Base-by-base conservation (phyloP, 768 basidiomycete genomes). In the Trametes cinnabarina region DNA sequence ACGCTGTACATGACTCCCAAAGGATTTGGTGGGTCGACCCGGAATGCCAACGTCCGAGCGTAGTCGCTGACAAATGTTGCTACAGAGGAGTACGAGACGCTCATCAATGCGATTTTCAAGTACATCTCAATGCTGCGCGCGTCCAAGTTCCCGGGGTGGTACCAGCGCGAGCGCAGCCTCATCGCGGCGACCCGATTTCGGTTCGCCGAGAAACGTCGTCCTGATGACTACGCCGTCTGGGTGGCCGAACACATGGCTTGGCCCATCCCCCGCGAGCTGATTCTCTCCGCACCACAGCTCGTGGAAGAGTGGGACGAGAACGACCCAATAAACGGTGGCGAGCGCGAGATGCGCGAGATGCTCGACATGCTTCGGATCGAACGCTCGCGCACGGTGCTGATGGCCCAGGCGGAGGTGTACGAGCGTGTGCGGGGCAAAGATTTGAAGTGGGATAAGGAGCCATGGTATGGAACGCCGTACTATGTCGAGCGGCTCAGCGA, bases 391-490 rank as follows among this genome's bases (percentile, higher is more conserved):
- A 83, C 87, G 20, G 84, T 90, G 23, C 71, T 99, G 39, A 92
- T 92, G 82, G 87, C 87, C n/a, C 84, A 84, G 69, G 82, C 80
- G 41, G 82, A 85, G 59, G 87, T 82, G 28, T 76, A 78, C 42
- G 79, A 77, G 51, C 76, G 86, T 39, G 75, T 88, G 52, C 70
- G 73, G 23, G 74, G 76, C 14, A 68, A 77, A 17, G 71, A 73
- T 35, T 64, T 72, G 10, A 57, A 66, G 14, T 94, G 92, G 92
- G 67, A 81, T 62, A 83, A 80, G 42, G 97, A 98, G 73, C 86
- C 88, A 41, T 94, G 93, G 85, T 99, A 99, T 71, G 92, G 89
- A 4, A 98, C 97, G 2, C 80, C 84, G 60, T 98, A 95, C 71
- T 77, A 77, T 34, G 83, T 95, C n/a, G 82, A 90, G 63, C 78